phyloP scores from a whole-genome alignment of 345 rosid species.

The Eucalyptus pauciflora region DNA sequence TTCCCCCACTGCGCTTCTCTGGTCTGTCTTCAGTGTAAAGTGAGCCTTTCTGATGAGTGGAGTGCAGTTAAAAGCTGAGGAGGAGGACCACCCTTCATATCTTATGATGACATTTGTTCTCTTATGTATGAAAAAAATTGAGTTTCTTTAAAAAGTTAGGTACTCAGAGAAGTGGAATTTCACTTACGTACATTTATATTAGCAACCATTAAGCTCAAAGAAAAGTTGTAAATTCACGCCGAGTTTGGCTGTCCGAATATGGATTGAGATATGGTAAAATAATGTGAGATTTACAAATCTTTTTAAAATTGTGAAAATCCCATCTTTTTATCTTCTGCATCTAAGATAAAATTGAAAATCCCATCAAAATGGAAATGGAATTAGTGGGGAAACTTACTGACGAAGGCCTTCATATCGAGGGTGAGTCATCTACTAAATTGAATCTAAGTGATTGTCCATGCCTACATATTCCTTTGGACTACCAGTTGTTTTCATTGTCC shows the following conservation, averaged over 20 bases:
- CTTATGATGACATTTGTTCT: neutral
- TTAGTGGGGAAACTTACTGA: neutral
- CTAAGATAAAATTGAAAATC: neutral
- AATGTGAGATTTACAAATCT: neutral
- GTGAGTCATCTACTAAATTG: neutral
- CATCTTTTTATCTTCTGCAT: neutral
- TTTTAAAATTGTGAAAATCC: neutral
- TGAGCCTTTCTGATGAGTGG: neutral
- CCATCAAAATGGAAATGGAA: neutral
- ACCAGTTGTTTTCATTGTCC: neutral
- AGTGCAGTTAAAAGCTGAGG: neutral
- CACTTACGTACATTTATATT: neutral
- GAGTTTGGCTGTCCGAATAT: neutral
- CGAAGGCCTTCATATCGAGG: neutral
- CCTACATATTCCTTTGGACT: neutral
- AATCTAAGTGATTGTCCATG: neutral
- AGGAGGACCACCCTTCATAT: neutral
- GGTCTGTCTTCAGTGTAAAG: neutral
- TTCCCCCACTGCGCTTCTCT: neutral
- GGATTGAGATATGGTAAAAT: neutral
- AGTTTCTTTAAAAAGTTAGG: neutral
- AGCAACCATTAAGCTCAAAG: neutral
- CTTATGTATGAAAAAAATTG: neutral
- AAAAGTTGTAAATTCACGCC: neutral
- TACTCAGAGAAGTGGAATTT: neutral